Conservation (phyloP, 495 filamentous ascomycete genomes). For the Aspergillus kassunensis region DNA sequence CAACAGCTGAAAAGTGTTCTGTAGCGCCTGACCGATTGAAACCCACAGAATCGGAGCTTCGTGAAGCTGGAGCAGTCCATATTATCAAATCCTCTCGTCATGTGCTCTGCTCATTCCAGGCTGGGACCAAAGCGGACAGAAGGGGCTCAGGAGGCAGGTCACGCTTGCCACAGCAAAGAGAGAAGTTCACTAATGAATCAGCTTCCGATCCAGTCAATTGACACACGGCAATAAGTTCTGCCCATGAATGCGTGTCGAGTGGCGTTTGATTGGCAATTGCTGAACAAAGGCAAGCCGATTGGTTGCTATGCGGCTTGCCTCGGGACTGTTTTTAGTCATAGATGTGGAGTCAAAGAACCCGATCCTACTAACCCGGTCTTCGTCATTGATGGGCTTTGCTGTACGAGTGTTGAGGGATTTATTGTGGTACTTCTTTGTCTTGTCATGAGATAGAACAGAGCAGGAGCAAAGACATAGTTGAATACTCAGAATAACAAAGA, state of each 20-base stretch:
- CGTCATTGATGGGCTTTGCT: constrained; percentile 22
- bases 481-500: background rate
- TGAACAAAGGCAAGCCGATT: constrained; percentile 27
- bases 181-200: no score
- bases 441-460: background rate
- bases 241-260: constrained; percentile 23
- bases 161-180: background rate
- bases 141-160: background rate
- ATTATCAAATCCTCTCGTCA: constrained; percentile 1
- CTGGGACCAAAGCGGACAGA: background rate
- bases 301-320: constrained; percentile 27
- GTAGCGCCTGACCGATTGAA: background rate
- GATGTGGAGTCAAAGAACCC: constrained; percentile 16
- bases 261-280: constrained; percentile 23
- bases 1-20: no score
- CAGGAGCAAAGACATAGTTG: background rate
- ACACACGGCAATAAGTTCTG: constrained; percentile 39
- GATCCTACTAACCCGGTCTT: constrained; percentile 21
- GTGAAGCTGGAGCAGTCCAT: background rate
- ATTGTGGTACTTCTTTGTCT: no score
- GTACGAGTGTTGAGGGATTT: constrained; percentile 2
- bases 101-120: background rate
- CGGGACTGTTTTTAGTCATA: constrained; percentile 12
- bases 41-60: background rate
- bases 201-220: constrained; percentile 2